Conservation (phyloP, 129 eudicot genomes). For the Lonicera japonica region DNA sequence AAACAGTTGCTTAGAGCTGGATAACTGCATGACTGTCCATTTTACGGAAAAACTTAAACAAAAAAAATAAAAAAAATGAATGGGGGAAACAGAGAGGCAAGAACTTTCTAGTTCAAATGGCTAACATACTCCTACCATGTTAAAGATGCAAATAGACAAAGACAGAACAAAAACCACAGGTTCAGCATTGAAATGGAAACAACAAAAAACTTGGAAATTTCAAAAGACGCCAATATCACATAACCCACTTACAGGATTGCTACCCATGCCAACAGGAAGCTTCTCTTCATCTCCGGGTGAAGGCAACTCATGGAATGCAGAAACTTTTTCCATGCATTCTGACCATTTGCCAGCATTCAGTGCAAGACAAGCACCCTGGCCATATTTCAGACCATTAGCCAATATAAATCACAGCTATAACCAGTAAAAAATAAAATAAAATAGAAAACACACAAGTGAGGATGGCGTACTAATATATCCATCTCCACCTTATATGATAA, state of each 20-base stretch:
- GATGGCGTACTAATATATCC: too few relatives aligned
- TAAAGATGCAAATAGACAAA: not conserved
- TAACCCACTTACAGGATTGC: conserved; percentile 84
- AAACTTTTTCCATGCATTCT: conserved; percentile 54
- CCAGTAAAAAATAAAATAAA: not conserved
- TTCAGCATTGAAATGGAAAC: not conserved
- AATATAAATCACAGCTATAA: not conserved
- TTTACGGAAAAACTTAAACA: not conserved
- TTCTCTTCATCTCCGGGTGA: conserved; percentile 71
- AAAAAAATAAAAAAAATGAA: not conserved
- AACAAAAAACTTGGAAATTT: not conserved
- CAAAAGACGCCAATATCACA: not conserved
- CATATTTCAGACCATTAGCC: conserved; percentile 10
- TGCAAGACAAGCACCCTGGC: conserved; percentile 91
- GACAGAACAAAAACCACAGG: not conserved
- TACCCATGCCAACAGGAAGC: conserved; percentile 97
- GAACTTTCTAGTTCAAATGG: not conserved
- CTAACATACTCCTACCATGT: not conserved
- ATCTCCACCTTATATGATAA: too few relatives aligned
- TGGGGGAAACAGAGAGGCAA: not conserved
- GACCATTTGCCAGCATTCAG: conserved; percentile 75
- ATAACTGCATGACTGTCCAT: not conserved
- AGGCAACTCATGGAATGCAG: conserved; percentile 53
- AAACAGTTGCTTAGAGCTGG: not conserved
- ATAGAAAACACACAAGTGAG: too few relatives aligned